These are phyloP conservation scores for Ceratobasidium sp. DNA, from an alignment of 1,284 basidiomycete species.

Conservation along the genomic window DNA sequence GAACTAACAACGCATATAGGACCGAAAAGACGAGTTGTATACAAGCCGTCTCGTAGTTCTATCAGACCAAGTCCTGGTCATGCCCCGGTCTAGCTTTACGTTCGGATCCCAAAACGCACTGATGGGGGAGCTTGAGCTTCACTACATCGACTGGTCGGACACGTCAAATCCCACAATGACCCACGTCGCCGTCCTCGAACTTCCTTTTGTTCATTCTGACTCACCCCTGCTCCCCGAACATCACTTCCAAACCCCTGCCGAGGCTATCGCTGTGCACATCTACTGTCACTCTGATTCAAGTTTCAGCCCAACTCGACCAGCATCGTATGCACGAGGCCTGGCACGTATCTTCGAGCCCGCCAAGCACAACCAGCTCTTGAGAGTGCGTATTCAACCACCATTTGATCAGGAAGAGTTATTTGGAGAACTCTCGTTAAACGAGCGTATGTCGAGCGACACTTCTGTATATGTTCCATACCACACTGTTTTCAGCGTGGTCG, in stretches of 20 bases:
- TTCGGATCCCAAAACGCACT: not conserved
- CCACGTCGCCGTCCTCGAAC: not conserved
- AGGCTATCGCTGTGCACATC: not conserved
- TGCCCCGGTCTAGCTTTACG: not conserved
- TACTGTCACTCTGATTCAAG: not conserved
- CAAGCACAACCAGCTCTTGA: not conserved
- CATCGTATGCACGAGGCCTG: not conserved
- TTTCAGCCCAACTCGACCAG: not conserved
- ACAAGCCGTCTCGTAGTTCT: too few species aligned
- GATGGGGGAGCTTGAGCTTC: not conserved
- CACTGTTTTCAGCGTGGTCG: not conserved
- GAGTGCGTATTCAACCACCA: not conserved
- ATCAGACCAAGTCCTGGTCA: not conserved
- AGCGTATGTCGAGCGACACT: not conserved
- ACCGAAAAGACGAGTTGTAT: too few species aligned
- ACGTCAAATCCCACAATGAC: not conserved
- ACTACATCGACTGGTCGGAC: not conserved
- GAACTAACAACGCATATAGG: not conserved
- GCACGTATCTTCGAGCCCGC: not conserved
- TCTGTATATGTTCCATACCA: not conserved
- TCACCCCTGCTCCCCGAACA: not conserved
- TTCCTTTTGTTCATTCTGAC: not conserved
- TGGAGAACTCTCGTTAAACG: not conserved
- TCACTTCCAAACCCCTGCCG: not conserved
- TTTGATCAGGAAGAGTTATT: not conserved